These are phyloP conservation scores for Penicillium pancosmium DNA, from an alignment of 495 filamentous ascomycete genomes.

Conservation along the genomic window DNA sequence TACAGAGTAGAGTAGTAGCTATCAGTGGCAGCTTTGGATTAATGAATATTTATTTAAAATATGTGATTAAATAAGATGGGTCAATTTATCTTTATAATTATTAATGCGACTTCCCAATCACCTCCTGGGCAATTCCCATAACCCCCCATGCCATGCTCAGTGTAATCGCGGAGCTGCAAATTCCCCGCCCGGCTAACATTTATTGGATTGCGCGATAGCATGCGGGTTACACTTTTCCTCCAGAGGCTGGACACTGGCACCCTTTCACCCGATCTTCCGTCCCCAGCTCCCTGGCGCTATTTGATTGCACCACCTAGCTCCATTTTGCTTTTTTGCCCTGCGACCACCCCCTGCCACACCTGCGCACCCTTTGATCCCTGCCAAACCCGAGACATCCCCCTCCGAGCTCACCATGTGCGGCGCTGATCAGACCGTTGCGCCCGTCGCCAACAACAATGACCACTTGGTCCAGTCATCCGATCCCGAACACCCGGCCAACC, in stretches of 20 bases:
- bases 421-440: slow-evolving; percentile 30
- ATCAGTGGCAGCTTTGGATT: too few relatives aligned
- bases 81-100: too few relatives aligned
- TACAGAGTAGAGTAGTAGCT: too few relatives aligned
- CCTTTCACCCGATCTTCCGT: too few relatives aligned
- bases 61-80: too few relatives aligned
- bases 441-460: slow-evolving; percentile 58
- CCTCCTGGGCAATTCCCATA: too few relatives aligned
- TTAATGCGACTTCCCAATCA: too few relatives aligned
- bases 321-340: too few relatives aligned
- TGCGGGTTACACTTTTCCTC: background rate
- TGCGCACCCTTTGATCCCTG: background rate
- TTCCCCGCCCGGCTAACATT: background rate
- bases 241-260: too few relatives aligned
- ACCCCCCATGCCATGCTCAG: too few relatives aligned
- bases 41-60: too few relatives aligned
- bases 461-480: slow-evolving; percentile 66
- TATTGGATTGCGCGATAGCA: slow-evolving; percentile 5
- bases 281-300: background rate
- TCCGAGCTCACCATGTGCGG: slow-evolving; percentile 19
- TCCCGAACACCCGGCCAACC: slow-evolving; percentile 86
- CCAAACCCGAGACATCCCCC: background rate
- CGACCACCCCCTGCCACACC: background rate
- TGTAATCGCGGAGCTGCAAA: background rate
- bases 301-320: background rate